Evolutionary conservation across 2,329 filamentous ascomycete genomes (phyloP).

Genomic region (Pseudogymnoascus verrucosus): DNA sequence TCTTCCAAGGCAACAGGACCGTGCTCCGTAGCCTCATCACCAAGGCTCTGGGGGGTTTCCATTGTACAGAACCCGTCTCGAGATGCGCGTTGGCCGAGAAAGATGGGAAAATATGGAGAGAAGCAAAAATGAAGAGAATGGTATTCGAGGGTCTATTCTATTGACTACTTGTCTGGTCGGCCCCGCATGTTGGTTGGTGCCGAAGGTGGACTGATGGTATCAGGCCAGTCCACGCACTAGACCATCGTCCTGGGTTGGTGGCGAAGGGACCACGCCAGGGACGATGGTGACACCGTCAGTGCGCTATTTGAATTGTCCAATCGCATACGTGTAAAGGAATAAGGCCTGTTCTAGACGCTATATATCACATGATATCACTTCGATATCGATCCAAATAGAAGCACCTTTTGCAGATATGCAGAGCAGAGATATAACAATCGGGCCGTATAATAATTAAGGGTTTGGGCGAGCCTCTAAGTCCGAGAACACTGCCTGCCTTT

Average conservation of each 20-base stretch:
- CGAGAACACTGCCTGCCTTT: not conserved
- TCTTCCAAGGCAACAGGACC: not conserved
- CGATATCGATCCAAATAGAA: not conserved
- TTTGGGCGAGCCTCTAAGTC: not conserved
- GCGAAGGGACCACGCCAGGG: too few relatives aligned
- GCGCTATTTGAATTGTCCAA: not conserved
- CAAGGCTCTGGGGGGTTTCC: not conserved
- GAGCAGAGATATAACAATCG: not conserved
- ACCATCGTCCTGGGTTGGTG: too few relatives aligned
- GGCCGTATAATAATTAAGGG: not conserved
- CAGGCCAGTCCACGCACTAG: not conserved
- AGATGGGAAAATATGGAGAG: not conserved
- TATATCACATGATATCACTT: not conserved
- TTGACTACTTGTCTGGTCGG: not conserved
- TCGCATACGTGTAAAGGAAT: not conserved
- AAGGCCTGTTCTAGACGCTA: not conserved
- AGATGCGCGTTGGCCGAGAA: not conserved
- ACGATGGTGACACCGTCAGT: too few relatives aligned
- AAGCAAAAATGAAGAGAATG: not conserved
- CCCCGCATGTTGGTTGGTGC: too few relatives aligned
- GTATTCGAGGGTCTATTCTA: not conserved
- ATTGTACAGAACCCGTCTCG: not conserved
- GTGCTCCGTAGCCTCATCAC: not conserved
- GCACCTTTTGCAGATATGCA: not conserved
- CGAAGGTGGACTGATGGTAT: not conserved